Conservation (phyloP, 1,139 yeast genomes). For the Taphrina flavorubra region DNA sequence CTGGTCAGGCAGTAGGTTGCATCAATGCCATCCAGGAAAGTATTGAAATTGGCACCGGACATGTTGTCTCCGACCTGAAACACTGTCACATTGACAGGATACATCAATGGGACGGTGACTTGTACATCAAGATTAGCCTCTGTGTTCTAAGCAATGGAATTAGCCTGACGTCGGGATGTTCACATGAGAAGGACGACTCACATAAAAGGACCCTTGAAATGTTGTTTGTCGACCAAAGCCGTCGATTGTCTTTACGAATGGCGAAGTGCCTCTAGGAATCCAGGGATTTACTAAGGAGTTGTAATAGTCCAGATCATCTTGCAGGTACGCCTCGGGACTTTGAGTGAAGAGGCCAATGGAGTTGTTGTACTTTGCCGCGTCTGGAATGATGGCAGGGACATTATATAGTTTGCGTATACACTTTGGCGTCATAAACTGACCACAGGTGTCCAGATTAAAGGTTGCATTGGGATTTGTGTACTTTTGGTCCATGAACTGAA, state of each 20-base stretch:
- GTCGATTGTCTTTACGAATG: neutral
- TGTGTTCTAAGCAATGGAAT: neutral
- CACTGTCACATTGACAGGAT: slow-evolving; percentile 9
- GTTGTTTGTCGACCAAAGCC: slow-evolving; percentile 8
- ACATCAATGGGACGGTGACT: slow-evolving; percentile 13
- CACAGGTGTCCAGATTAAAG: slow-evolving; percentile 6
- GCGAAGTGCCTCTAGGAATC: slow-evolving; percentile 1
- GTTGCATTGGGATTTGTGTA: neutral
- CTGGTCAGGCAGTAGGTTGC: slow-evolving; percentile 12
- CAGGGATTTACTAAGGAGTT: slow-evolving; percentile 4
- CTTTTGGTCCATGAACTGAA: neutral
- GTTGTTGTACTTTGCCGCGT: slow-evolving; percentile 5
- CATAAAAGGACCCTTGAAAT: neutral
- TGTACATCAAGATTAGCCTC: slow-evolving; percentile 27
- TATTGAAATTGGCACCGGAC: neutral
- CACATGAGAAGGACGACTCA: neutral
- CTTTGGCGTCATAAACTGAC: slow-evolving; percentile 12
- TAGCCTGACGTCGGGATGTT: neutral
- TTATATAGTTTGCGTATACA: slow-evolving; percentile 26
- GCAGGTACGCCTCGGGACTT: slow-evolving; percentile 6
- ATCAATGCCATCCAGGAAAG: slow-evolving; percentile 21
- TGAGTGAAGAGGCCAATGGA: slow-evolving; percentile 20
- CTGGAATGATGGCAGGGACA: neutral
- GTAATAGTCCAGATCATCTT: slow-evolving; percentile 20
- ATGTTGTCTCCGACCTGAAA: slow-evolving; percentile 28